These are phyloP conservation scores for Tubosaeta sp. DNA, from an alignment of 768 basidiomycete genomes.

Conservation along the genomic window DNA sequence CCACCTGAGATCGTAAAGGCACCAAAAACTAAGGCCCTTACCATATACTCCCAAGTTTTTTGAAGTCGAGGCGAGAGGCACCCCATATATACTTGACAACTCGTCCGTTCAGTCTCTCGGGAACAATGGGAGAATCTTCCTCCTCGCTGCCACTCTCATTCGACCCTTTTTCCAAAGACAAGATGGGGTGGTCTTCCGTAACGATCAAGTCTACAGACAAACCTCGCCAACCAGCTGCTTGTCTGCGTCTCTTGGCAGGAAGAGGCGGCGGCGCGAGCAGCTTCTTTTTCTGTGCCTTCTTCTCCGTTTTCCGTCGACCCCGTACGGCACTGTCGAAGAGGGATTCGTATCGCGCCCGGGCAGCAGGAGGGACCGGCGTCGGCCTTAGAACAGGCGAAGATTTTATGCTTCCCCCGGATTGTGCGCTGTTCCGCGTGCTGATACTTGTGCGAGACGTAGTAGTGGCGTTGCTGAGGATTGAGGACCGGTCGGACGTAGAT, in stretches of 20 bases:
- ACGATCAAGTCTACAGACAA: conserved; percentile 65
- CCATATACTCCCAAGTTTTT: conserved; percentile 63
- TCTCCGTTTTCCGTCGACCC: conserved; percentile 40
- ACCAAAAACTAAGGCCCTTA: conserved; percentile 29
- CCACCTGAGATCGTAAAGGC: not conserved
- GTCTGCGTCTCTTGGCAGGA: conserved; percentile 41
- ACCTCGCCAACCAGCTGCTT: conserved; percentile 72
- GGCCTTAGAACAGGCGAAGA: conserved; percentile 42
- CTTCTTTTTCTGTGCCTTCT: conserved; percentile 23
- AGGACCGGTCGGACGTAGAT: conserved; percentile 59
- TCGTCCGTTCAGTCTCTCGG: conserved; percentile 47
- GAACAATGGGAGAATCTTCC: conserved; percentile 29
- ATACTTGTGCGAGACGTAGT: conserved; percentile 37
- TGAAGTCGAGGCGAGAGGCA: conserved; percentile 50
- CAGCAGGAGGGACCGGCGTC: conserved; percentile 63
- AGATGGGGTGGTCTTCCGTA: conserved; percentile 30
- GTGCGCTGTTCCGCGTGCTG: conserved; percentile 30
- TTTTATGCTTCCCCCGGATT: conserved; percentile 16
- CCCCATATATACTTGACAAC: conserved; percentile 62
- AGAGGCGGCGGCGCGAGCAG: conserved; percentile 35
- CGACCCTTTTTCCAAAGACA: conserved; percentile 11
- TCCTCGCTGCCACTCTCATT: conserved; percentile 23
- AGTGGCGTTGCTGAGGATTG: conserved; percentile 48
- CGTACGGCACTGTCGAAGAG: conserved; percentile 61
- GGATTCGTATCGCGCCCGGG: conserved; percentile 61